Evolutionary conservation across 2,329 filamentous ascomycete genomes (phyloP).

Genomic region (Colletotrichum lentis): DNA sequence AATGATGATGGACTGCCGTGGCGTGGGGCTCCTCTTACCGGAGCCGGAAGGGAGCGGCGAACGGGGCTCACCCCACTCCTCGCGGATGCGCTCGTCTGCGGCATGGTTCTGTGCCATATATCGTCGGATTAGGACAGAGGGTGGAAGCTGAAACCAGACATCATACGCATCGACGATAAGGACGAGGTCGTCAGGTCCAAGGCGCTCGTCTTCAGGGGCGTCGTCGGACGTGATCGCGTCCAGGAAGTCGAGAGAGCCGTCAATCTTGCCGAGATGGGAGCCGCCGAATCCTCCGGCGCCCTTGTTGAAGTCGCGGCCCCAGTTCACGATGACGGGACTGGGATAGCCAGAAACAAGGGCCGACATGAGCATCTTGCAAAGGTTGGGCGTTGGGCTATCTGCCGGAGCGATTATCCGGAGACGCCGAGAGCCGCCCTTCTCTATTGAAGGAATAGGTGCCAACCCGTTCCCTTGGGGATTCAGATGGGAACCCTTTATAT

Average conservation of each 20-base stretch:
- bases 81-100: conserved; percentile 44
- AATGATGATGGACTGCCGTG: conserved; percentile 43
- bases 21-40: conserved; percentile 35
- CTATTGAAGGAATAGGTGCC: neutral
- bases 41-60: neutral
- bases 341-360: conserved; percentile 44
- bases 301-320: conserved; percentile 40
- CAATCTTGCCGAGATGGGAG: conserved; percentile 44
- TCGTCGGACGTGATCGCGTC: conserved; percentile 36
- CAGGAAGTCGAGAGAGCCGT: conserved; percentile 42
- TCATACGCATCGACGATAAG: conserved; percentile 51
- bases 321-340: conserved; percentile 44
- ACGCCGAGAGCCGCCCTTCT: conserved; percentile 20
- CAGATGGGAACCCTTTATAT: neutral
- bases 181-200: conserved; percentile 45
- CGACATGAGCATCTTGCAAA: conserved; percentile 48
- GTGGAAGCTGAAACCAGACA: conserved; percentile 52
- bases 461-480: neutral
- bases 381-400: conserved; percentile 40
- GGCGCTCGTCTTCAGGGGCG: conserved; percentile 28
- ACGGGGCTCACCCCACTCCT: conserved; percentile 40
- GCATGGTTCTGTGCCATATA: conserved; percentile 48
- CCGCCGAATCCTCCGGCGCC: conserved; percentile 39
- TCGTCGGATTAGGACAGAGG: conserved; percentile 48
- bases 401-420: conserved; percentile 44